Percentiles rank a stretch among this genome's conserved stretches.
These are phyloP conservation scores for Dentipellis fragilis DNA, from an alignment of 768 basidiomycete genomes.

Conservation along the genomic window DNA sequence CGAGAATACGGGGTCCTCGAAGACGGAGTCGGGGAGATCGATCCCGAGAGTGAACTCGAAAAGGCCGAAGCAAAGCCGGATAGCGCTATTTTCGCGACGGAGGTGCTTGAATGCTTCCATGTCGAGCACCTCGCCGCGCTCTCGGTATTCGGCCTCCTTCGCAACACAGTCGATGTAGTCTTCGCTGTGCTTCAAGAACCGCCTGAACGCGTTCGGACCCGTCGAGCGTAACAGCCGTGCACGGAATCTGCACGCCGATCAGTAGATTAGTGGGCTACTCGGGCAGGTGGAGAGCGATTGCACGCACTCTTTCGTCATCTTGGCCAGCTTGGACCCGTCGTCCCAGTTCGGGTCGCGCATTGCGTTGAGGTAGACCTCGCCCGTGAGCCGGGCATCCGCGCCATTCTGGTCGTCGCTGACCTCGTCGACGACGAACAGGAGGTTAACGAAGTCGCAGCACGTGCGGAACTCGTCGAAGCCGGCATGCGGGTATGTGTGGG, in stretches of 20 bases:
- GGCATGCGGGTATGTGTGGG: conserved; percentile 54
- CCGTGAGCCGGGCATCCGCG: conserved; percentile 43
- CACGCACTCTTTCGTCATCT: conserved; percentile 56
- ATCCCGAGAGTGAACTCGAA: conserved; percentile 55
- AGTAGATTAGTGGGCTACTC: not conserved
- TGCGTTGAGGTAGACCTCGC: conserved; percentile 43
- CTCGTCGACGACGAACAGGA: conserved; percentile 56
- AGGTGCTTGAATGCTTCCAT: conserved; percentile 43
- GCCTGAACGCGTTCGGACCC: conserved; percentile 35
- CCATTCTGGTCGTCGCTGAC: conserved; percentile 61
- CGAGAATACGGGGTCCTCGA: conserved; percentile 45
- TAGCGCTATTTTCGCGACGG: conserved; percentile 64
- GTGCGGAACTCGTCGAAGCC: conserved; percentile 51
- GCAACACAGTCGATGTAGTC: conserved; percentile 51
- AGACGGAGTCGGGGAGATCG: conserved; percentile 54
- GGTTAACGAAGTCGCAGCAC: conserved; percentile 48
- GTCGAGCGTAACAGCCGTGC: conserved; percentile 36
- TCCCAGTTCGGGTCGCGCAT: conserved; percentile 47
- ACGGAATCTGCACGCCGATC: conserved; percentile 35
- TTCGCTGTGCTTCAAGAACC: conserved; percentile 46
- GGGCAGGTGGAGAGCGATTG: not conserved
- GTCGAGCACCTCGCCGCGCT: conserved; percentile 45
- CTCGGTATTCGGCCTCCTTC: conserved; percentile 54
- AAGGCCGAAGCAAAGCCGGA: conserved; percentile 56
- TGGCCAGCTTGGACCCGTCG: conserved; percentile 46